These are phyloP conservation scores for Coniferiporia sulphurascens DNA, from an alignment of 1,284 basidiomycete genomes.

Conservation along the genomic window DNA sequence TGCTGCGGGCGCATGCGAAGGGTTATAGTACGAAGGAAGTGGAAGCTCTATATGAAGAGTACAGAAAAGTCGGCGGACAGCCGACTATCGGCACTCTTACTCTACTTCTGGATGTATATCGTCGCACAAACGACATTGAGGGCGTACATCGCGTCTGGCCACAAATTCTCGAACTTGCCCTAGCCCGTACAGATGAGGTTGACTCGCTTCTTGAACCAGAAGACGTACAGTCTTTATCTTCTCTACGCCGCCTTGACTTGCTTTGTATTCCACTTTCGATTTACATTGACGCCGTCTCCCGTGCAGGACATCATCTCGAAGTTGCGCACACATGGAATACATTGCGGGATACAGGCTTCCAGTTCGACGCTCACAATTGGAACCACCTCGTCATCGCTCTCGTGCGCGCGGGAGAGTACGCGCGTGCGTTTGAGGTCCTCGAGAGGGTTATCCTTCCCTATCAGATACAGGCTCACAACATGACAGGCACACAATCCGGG, in stretches of 20 bases:
- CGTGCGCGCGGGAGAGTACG: slow-evolving; percentile 72
- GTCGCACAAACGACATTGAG: slow-evolving; percentile 53
- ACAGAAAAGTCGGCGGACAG: slow-evolving; percentile 45
- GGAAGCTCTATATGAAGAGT: slow-evolving; percentile 52
- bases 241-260: slow-evolving; percentile 43
- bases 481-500: slow-evolving; percentile 31
- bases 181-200: slow-evolving; percentile 33
- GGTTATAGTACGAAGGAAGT: slow-evolving; percentile 48
- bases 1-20: slow-evolving; percentile 56
- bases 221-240: slow-evolving; percentile 20
- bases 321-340: slow-evolving; percentile 68
- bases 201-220: slow-evolving; percentile 29
- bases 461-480: slow-evolving; percentile 33
- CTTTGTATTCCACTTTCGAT: slow-evolving; percentile 82
- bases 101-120: slow-evolving; percentile 73
- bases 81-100: slow-evolving; percentile 61
- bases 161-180: slow-evolving; percentile 55
- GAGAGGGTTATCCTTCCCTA: slow-evolving; percentile 76
- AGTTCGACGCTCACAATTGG: slow-evolving; percentile 91
- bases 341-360: slow-evolving; percentile 66
- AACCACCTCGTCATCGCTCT: slow-evolving; percentile 80
- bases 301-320: slow-evolving; percentile 55
- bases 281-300: slow-evolving; percentile 74
- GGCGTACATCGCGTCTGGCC: slow-evolving; percentile 66
- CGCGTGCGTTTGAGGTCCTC: slow-evolving; percentile 79